Percentiles rank a stretch among this genome's conserved stretches.
These are phyloP conservation scores for Tricholoma saponaceum DNA, from an alignment of 768 basidiomycete species.

Conservation along the genomic window DNA sequence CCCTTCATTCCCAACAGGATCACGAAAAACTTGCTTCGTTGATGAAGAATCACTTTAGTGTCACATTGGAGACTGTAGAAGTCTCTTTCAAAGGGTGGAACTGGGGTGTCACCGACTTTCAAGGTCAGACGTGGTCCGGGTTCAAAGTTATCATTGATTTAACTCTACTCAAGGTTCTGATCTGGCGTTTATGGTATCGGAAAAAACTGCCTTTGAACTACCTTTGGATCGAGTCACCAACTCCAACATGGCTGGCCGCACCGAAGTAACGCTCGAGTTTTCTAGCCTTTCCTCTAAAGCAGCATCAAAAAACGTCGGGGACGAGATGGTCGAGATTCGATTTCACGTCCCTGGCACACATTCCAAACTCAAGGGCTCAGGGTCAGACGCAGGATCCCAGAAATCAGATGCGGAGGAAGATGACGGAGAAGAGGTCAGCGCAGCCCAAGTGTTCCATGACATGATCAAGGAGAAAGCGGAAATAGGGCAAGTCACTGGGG, in stretches of 20 bases:
- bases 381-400: slow-evolving; percentile 71
- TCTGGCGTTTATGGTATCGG: slow-evolving; percentile 85
- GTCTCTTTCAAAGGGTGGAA: slow-evolving; percentile 95
- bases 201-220: slow-evolving; percentile 85
- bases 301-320: slow-evolving; percentile 41
- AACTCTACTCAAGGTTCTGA: slow-evolving; percentile 65
- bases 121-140: slow-evolving; percentile 50
- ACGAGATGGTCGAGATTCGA: slow-evolving; percentile 94
- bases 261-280: slow-evolving; percentile 99
- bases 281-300: slow-evolving; percentile 44
- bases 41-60: slow-evolving; percentile 82
- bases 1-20: slow-evolving; percentile 51
- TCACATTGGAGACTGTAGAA: slow-evolving; percentile 84
- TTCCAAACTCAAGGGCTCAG: slow-evolving; percentile 49
- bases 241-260: slow-evolving; percentile 95
- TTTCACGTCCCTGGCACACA: slow-evolving; percentile 90
- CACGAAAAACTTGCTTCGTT: slow-evolving; percentile 79
- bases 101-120: slow-evolving; percentile 94
- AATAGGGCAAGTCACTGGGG: slow-evolving; percentile 86
- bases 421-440: slow-evolving; percentile 77
- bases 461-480: slow-evolving; percentile 94
- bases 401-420: slow-evolving; percentile 61
- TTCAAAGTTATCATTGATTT: neutral
- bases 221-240: slow-evolving; percentile 87
- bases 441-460: slow-evolving; percentile 96